phyloP scores from a whole-genome alignment of 805 yeast genomes.

The Suhomyces xylopsoci region DNA sequence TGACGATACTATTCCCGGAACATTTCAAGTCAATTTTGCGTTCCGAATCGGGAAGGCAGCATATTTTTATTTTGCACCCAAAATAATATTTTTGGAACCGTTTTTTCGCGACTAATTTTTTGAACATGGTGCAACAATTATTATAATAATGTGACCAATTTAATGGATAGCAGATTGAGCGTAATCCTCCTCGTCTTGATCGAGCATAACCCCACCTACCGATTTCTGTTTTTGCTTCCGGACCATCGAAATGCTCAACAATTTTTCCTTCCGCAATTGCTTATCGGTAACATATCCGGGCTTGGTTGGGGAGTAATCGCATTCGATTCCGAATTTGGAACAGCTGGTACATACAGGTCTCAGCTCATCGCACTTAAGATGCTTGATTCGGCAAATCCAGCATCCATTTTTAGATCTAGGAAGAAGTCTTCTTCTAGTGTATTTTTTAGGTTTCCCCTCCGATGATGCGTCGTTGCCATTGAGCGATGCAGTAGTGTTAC shows the following conservation, averaged over 20 bases:
- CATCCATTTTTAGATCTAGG: slow-evolving; percentile 44
- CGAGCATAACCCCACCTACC: not conserved
- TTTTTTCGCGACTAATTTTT: not conserved
- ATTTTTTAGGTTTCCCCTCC: slow-evolving; percentile 25
- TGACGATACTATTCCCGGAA: not conserved
- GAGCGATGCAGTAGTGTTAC: not conserved
- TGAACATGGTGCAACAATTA: not conserved
- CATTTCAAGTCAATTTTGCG: not conserved
- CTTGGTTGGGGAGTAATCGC: slow-evolving; percentile 39
- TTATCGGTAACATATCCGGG: slow-evolving; percentile 40
- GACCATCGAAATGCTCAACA: slow-evolving; percentile 27
- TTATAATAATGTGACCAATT: not conserved
- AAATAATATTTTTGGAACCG: not conserved
- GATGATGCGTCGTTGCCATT: slow-evolving; percentile 2
- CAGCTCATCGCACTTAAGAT: slow-evolving; percentile 42
- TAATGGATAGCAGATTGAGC: not conserved
- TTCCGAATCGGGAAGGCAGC: not conserved
- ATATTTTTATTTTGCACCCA: not conserved
- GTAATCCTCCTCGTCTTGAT: not conserved
- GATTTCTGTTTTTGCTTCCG: slow-evolving; percentile 19
- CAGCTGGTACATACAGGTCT: slow-evolving; percentile 39
- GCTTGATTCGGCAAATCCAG: slow-evolving; percentile 47
- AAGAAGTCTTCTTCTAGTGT: slow-evolving; percentile 37
- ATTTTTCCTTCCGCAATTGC: slow-evolving; percentile 31
- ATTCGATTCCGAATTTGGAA: slow-evolving; percentile 36